Conservation (phyloP, 1,284 basidiomycete genomes). For the Clitocybe nebularis region DNA sequence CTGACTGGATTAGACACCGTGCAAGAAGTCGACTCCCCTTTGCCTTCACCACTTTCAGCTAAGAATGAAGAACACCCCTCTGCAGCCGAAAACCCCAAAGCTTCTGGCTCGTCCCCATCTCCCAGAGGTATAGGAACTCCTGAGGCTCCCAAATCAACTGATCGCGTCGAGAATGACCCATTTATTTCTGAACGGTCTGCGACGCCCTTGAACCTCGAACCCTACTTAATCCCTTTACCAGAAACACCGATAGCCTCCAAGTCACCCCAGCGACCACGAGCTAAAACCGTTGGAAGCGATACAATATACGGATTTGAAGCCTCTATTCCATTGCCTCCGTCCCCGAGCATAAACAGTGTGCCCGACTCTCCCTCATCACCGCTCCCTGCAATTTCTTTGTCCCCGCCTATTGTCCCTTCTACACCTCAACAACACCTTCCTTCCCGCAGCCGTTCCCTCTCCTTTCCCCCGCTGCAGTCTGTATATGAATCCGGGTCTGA, state of each 20-base stretch:
- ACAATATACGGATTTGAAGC: constrained; percentile 21
- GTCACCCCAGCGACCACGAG: constrained; percentile 15
- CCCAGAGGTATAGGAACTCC: no score
- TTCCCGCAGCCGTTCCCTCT: background rate
- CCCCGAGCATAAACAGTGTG: constrained; percentile 5
- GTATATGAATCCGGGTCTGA: constrained; percentile 5
- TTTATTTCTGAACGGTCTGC: background rate
- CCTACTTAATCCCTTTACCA: constrained; percentile 14
- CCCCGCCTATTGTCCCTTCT: background rate
- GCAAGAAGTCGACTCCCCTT: constrained; percentile 9
- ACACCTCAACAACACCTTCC: background rate
- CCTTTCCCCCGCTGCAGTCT: background rate
- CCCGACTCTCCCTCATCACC: constrained; percentile 13
- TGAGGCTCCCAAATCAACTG: no score
- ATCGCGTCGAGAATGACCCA: no score
- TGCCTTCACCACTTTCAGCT: constrained; percentile 3
- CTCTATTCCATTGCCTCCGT: constrained; percentile 14
- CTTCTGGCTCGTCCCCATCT: background rate
- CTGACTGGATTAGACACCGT: constrained; percentile 1
- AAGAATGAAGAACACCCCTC: background rate
- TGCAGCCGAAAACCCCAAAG: background rate
- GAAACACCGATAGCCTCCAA: constrained; percentile 15
- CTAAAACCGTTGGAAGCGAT: constrained; percentile 32
- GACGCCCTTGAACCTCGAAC: constrained; percentile 1
- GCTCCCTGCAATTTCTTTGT: constrained; percentile 8